These are phyloP conservation scores for Lignosus rhinocerotis DNA, from an alignment of 1,284 basidiomycete genomes.

Conservation along the genomic window DNA sequence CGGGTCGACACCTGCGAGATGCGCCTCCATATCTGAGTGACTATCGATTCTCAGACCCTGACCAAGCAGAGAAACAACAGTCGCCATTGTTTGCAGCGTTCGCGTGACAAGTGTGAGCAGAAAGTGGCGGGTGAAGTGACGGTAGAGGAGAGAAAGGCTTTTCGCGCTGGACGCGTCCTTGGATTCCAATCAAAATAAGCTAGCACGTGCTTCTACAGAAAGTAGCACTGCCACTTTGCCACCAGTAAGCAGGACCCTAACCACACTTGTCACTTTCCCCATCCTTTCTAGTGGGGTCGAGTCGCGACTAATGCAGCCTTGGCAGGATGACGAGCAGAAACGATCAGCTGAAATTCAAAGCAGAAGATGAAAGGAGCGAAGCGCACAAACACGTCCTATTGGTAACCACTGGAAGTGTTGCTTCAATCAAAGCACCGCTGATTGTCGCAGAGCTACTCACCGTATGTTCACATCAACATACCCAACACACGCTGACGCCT, in stretches of 20 bases:
- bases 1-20: conserved; percentile 69
- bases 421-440: conserved; percentile 89
- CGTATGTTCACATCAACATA: conserved; percentile 47
- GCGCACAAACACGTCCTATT: conserved; percentile 74
- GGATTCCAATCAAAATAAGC: conserved; percentile 17
- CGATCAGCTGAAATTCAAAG: conserved; percentile 23
- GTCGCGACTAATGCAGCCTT: background rate
- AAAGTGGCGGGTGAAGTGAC: background rate
- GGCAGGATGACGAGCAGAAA: background rate
- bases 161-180: conserved; percentile 8
- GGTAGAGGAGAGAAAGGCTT: conserved; percentile 13
- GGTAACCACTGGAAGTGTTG: conserved; percentile 91
- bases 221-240: conserved; percentile 14
- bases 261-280: conserved; percentile 4
- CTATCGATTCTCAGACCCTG: conserved; percentile 84
- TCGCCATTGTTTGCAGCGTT: conserved; percentile 26
- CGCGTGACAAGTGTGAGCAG: background rate
- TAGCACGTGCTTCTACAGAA: conserved; percentile 13
- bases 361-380: conserved; percentile 31
- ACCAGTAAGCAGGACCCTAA: conserved; percentile 11
- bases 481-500: background rate
- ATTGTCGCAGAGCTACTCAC: conserved; percentile 78
- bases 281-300: background rate
- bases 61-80: conserved; percentile 65
- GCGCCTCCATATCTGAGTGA: conserved; percentile 77